Evolutionary conservation across 2,329 filamentous ascomycete species (phyloP).

Genomic region (Hypoxylon sp.): DNA sequence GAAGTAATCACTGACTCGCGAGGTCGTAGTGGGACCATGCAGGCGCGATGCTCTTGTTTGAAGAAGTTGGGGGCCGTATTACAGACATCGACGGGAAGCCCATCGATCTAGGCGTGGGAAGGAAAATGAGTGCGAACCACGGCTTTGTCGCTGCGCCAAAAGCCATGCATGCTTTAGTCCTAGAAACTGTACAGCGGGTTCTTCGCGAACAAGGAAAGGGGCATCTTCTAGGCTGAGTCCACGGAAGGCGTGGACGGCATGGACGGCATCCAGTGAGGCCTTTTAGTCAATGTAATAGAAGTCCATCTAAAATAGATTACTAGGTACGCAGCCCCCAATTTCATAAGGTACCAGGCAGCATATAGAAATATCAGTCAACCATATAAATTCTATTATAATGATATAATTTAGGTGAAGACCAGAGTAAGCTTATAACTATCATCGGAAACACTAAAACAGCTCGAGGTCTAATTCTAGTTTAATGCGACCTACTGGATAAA

Average conservation of each 20-base stretch:
- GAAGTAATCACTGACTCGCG: no score
- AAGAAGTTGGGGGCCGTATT: constrained; percentile 69
- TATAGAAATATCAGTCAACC: no score
- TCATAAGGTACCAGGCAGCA: no score
- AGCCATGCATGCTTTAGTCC: constrained; percentile 60
- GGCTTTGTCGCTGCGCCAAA: constrained; percentile 69
- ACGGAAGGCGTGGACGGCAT: background rate
- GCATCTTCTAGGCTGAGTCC: constrained; percentile 50
- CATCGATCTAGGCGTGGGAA: constrained; percentile 65
- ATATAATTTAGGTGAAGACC: no score
- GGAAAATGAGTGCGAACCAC: constrained; percentile 66
- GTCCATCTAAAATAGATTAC: background rate
- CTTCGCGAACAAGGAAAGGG: constrained; percentile 55
- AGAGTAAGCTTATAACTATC: no score
- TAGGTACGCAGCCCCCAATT: background rate
- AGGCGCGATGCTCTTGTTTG: constrained; percentile 71
- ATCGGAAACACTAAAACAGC: no score
- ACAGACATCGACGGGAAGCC: constrained; percentile 67
- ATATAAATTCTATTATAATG: no score
- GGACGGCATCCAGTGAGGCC: background rate
- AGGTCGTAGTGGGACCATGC: constrained; percentile 67
- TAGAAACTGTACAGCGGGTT: constrained; percentile 57
- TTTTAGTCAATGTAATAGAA: background rate
- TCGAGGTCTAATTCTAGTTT: no score
- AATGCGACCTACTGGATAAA: no score